Percentiles rank a stretch among this genome's conserved stretches.
These are phyloP conservation scores for Penicillium arizonense DNA, from an alignment of 495 filamentous ascomycete species.

Conservation along the genomic window DNA sequence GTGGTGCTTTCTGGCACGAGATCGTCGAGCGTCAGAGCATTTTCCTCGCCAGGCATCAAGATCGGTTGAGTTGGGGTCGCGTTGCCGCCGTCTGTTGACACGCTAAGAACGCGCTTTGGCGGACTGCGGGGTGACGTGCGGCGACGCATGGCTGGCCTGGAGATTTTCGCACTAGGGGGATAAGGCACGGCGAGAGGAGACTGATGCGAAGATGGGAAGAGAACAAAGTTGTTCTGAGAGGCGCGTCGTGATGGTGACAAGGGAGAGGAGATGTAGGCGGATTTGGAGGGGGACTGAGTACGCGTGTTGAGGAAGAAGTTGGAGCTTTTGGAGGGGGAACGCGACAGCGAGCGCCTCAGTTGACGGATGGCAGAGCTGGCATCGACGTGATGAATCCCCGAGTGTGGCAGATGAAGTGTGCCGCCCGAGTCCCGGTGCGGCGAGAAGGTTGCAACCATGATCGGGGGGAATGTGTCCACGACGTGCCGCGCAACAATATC, in stretches of 20 bases:
- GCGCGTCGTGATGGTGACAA: constrained; percentile 50
- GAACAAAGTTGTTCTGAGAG: constrained; percentile 44
- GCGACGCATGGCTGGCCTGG: constrained; percentile 48
- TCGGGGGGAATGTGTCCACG: constrained; percentile 22
- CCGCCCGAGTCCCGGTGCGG: constrained; percentile 65
- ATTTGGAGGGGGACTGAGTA: constrained; percentile 52
- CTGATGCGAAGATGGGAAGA: constrained; percentile 45
- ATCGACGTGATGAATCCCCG: constrained; percentile 76
- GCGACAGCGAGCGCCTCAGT: constrained; percentile 77
- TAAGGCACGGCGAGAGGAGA: constrained; percentile 55
- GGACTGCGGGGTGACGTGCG: constrained; percentile 72
- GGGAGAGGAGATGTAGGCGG: constrained; percentile 48
- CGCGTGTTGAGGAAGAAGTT: constrained; percentile 63
- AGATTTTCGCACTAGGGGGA: constrained; percentile 49
- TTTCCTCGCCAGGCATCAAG: constrained; percentile 55
- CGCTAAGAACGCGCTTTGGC: constrained; percentile 68
- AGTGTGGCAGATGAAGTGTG: constrained; percentile 78
- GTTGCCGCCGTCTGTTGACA: constrained; percentile 71
- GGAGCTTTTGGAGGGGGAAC: constrained; percentile 78
- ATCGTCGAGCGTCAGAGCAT: constrained; percentile 34
- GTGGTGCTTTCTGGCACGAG: constrained; percentile 23
- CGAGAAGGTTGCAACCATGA: constrained; percentile 54
- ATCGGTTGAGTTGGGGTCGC: constrained; percentile 43
- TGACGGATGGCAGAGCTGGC: constrained; percentile 72
- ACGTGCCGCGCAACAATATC: constrained; percentile 14